Conservation (phyloP, 768 basidiomycete genomes). For the Rhizopogon rudus region DNA sequence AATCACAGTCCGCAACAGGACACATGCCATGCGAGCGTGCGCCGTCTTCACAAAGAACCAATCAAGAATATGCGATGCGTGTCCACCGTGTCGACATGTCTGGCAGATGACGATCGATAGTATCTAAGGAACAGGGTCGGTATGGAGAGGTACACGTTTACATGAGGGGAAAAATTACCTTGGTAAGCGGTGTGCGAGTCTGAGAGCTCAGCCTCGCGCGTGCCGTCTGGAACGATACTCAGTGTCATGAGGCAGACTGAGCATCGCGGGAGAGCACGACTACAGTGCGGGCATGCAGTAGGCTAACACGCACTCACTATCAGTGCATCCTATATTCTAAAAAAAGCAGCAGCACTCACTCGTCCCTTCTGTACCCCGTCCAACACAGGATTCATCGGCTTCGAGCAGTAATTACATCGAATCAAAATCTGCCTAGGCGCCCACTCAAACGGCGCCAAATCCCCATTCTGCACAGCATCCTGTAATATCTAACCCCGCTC, state of each 20-base stretch:
- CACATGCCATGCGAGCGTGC: constrained; percentile 49
- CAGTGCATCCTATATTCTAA: background rate
- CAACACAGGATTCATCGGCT: constrained; percentile 39
- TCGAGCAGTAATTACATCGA: constrained; percentile 78
- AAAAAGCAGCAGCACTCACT: constrained; percentile 32
- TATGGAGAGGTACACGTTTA: background rate
- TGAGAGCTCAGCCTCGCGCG: constrained; percentile 53
- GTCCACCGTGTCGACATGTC: constrained; percentile 82
- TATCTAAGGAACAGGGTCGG: constrained; percentile 43
- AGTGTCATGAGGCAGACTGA: constrained; percentile 81
- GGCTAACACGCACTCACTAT: constrained; percentile 35
- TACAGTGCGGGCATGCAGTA: constrained; percentile 64
- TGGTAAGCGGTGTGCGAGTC: constrained; percentile 40
- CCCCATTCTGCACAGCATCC: constrained; percentile 50
- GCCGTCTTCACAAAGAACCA: constrained; percentile 75
- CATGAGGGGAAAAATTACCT: constrained; percentile 37
- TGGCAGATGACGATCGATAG: constrained; percentile 79
- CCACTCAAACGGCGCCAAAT: constrained; percentile 52
- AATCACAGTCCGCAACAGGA: constrained; percentile 72
- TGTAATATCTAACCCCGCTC: constrained; percentile 66
- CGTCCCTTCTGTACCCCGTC: constrained; percentile 24
- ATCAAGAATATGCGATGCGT: constrained; percentile 79
- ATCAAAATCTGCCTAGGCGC: constrained; percentile 69
- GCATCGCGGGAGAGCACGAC: constrained; percentile 67
- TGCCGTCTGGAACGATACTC: constrained; percentile 56